Base-by-base conservation (phyloP, 805 yeast species). In the Candida nanaspora region DNA sequence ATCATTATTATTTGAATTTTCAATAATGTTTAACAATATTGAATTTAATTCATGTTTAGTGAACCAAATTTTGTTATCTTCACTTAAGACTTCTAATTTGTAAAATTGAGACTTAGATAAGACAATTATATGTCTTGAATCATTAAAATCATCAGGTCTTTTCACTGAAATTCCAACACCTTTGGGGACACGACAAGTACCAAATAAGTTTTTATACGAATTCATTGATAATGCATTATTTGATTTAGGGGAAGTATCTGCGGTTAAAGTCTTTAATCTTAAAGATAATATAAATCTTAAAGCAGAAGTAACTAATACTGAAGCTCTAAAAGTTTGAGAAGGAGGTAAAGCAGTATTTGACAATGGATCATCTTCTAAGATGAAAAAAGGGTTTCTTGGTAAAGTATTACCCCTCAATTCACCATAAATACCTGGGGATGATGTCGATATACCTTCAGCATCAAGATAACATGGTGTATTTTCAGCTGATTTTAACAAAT, bases 371-470 rank as follows among this genome's bases (percentile, higher is more conserved):
- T 82, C 82, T 47, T 82, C 87, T 15, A 84, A 58, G 10, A 84
- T 74, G 47, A 84, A 68, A 51, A 81, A 83, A 1, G 94, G 94
- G 55, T 83, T 84, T 45, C 91, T 66, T 5, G 94, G 94, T 33
- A 84, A 62, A 1, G 80, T 74, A 46, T 79, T 82, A 18, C 84
- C 83, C 38, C 79, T 66, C 23, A 78, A 62, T 41, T 77, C 82
- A 15, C 82, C 82, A 50, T 78, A 78, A 28, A 76, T 73, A 11
- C 78, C 78, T 0, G 84, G 76, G 28, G 78, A 70, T 8, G 74
- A 70, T 33, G 76, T 66, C 10, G 71, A 53, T 16, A 64, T 61
- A 1, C 65, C 68, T 21, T 53, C 66, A 26, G 69, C 69, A 49
- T 79, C 80, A 40, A 83, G 59, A 57, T 83, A 83, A 47, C 72